Base-by-base conservation (phyloP, 345 rosid species). In the Hibiscus tridactylites region DNA sequence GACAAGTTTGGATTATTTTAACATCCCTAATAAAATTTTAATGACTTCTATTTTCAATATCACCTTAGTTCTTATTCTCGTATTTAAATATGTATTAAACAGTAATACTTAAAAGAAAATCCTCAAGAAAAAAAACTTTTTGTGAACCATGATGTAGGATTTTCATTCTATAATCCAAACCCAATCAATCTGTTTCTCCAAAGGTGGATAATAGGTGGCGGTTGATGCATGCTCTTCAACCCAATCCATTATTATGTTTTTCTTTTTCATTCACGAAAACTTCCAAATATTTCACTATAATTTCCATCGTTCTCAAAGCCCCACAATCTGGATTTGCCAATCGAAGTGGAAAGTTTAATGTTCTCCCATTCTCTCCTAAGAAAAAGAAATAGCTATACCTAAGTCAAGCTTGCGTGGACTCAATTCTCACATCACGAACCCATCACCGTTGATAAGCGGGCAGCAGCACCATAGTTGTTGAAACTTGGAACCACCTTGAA, bases 371-470 rank as follows among this genome's bases (percentile, higher is more conserved):
- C 26, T 29, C 26, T 9, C n/a, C 28, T 6, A 1, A 9, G 13
- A 29, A 49, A 19, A 54, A 19, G 26, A n/a, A 28, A 54, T 37
- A 29, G 1, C 50, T 29, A 56, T 75, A 31, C 24, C 35, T 3
- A 71, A 64, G 74, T 64, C 78, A 76, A 13, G 50, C 37, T 64
- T 64, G 19, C 65, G 71, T 63, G 71, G 74, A 26, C 19, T 15
- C 50, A 31, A 19, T 42, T 42, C 63, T 39, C 59, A 69, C 59
- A 46, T 50, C 37, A 5, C 37, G 37, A 33, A 33, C 5, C 37
- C 37, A 33, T 33, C 6, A 17, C 35, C 29, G 10, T 37, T 37
- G 4, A 10, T 19, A 39, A 64, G 29, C 37, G 68, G 49, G 46
- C 17, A 33, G 24, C 28, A 53, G 37, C 37, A 35, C 37, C 6